Conservation (phyloP, 2,329 filamentous ascomycete genomes). For the Cercospora beticola region DNA sequence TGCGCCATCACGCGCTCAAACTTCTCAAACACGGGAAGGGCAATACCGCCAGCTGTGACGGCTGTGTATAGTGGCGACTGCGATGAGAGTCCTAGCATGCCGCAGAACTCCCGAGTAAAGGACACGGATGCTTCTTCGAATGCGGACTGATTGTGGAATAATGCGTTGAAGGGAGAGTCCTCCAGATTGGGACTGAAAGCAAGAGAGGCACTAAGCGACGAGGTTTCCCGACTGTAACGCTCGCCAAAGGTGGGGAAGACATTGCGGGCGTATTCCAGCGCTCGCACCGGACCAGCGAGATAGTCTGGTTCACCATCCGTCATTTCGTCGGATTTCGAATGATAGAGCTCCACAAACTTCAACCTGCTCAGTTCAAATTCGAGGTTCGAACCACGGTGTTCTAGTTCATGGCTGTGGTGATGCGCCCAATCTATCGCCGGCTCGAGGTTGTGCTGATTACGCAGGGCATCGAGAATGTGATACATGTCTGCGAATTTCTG, state of each 20-base stretch:
- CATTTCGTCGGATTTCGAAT: constrained; percentile 37
- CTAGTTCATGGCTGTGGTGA: constrained; percentile 67
- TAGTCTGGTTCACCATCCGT: constrained; percentile 48
- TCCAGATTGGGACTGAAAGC: constrained; percentile 73
- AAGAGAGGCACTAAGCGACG: constrained; percentile 77
- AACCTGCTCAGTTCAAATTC: constrained; percentile 92
- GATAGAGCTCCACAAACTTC: constrained; percentile 86
- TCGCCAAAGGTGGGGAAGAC: constrained; percentile 73
- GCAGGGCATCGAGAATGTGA: constrained; percentile 75
- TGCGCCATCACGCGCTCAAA: constrained; percentile 83
- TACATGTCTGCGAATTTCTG: constrained; percentile 88
- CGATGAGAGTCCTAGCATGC: constrained; percentile 80
- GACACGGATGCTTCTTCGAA: constrained; percentile 83
- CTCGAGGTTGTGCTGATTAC: constrained; percentile 66
- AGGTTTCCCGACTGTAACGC: constrained; percentile 75
- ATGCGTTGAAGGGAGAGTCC: constrained; percentile 72
- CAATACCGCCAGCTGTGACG: constrained; percentile 87
- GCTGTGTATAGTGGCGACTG: constrained; percentile 92
- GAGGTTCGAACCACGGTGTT: constrained; percentile 82
- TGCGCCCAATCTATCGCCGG: constrained; percentile 88
- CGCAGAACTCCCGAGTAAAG: constrained; percentile 83
- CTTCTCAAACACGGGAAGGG: constrained; percentile 84
- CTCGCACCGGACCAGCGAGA: constrained; percentile 60
- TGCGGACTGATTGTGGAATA: constrained; percentile 72
- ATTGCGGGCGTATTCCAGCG: constrained; percentile 71